These are phyloP conservation scores for Striga asiatica DNA, from an alignment of 257 asterid genomes.

Conservation along the genomic window DNA sequence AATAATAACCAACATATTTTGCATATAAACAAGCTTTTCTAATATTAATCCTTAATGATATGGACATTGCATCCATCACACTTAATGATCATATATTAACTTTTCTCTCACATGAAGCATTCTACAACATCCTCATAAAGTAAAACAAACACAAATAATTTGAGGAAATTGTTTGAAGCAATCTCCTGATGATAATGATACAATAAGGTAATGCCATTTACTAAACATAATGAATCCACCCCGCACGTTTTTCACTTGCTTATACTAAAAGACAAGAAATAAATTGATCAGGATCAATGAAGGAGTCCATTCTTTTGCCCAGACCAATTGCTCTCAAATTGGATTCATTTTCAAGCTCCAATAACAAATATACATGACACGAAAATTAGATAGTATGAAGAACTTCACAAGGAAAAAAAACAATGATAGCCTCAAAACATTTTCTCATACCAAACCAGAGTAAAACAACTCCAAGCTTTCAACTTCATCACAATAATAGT, in stretches of 20 bases:
- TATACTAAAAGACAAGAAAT: not conserved
- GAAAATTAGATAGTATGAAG: not conserved
- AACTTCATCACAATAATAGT: not conserved
- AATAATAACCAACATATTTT: not conserved
- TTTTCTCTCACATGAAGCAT: not conserved
- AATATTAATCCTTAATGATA: not conserved
- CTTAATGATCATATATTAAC: not conserved
- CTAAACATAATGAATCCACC: not conserved
- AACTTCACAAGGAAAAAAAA: not conserved
- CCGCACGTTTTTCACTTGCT: not conserved
- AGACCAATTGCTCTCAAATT: not conserved
- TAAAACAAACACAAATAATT: not conserved
- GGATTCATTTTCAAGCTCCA: not conserved
- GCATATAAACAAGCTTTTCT: not conserved
- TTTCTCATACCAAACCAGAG: not conserved
- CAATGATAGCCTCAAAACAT: not conserved
- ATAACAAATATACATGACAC: not conserved
- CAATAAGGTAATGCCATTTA: not conserved
- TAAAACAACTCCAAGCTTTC: not conserved
- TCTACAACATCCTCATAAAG: not conserved
- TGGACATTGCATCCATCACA: not conserved
- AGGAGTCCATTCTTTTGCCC: not conserved
- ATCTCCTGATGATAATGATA: not conserved
- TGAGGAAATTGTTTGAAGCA: not conserved
- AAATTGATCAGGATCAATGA: not conserved